Conservation (phyloP, 140 eudicot genomes). For the Cichorium intybus region DNA sequence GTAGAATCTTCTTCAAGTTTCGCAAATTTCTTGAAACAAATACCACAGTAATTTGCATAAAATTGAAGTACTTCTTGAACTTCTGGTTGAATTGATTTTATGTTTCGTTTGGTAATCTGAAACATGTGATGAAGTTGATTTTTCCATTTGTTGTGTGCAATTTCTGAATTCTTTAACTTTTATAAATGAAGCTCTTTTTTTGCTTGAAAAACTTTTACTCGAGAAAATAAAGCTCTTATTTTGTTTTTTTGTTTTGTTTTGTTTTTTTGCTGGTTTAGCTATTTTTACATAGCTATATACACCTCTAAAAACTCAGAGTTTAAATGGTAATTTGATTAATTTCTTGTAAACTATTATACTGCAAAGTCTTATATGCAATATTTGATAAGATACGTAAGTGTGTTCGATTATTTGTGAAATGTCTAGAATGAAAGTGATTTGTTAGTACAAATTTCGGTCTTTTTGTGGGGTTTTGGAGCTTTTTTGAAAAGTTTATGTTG, state of each 20-base stretch:
- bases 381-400: not conserved
- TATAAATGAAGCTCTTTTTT: too few relatives aligned
- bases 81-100: not conserved
- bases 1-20: not conserved
- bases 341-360: not conserved
- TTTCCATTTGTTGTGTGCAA: constrained; percentile 6
- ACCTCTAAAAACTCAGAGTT: not conserved
- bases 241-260: too few relatives aligned
- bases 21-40: not conserved
- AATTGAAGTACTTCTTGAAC: constrained; percentile 7
- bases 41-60: constrained; percentile 9
- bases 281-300: not conserved
- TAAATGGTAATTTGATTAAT: not conserved
- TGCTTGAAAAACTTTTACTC: too few relatives aligned
- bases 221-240: not conserved
- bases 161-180: not conserved
- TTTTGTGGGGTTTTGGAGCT: constrained; percentile 39
- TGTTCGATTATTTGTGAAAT: not conserved
- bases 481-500: constrained; percentile 25
- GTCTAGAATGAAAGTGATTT: constrained; percentile 18
- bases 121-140: not conserved
- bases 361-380: not conserved
- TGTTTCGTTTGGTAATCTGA: constrained; percentile 8
- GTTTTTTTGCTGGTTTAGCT: not conserved
- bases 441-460: constrained; percentile 29